Conservation (phyloP, 129 eudicot species). For the Artemisia annua region DNA sequence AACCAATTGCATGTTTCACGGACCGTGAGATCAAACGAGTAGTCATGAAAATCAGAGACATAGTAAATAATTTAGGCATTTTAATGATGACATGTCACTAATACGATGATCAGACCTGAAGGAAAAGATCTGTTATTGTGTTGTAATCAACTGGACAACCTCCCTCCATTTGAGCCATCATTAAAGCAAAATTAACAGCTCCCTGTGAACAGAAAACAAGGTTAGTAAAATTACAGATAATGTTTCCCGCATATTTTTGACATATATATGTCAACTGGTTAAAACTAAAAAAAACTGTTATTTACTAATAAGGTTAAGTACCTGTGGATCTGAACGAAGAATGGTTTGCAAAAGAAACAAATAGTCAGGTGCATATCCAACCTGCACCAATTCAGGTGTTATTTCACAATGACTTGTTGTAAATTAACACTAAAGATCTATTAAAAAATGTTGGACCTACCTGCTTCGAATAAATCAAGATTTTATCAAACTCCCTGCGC, state of each 20-base stretch:
- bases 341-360: conserved; percentile 96
- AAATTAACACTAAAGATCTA: background rate
- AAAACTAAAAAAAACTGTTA: no score
- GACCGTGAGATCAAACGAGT: no score
- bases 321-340: conserved; percentile 97
- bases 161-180: conserved; percentile 99
- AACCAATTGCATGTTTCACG: no score
- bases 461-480: conserved; percentile 94
- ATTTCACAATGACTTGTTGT: no score
- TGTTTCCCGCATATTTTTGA: no score
- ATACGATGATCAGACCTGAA: conserved; percentile 50
- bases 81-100: no score
- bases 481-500: conserved; percentile 96
- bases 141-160: conserved; percentile 98
- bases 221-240: no score
- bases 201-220: conserved; percentile 53
- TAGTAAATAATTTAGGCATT: no score
- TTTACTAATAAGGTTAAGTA: conserved; percentile 16
- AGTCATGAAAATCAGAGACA: no score
- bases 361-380: conserved; percentile 98
- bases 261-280: no score
- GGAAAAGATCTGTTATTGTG: conserved; percentile 97
- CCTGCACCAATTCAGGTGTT: conserved; percentile 44
- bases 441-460: conserved; percentile 34
- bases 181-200: conserved; percentile 96